Evolutionary conservation across 2,329 filamentous ascomycete species (phyloP), one percentile per base, ranked within the genome.

Genomic region (Hirsutella thompsonii): DNA sequence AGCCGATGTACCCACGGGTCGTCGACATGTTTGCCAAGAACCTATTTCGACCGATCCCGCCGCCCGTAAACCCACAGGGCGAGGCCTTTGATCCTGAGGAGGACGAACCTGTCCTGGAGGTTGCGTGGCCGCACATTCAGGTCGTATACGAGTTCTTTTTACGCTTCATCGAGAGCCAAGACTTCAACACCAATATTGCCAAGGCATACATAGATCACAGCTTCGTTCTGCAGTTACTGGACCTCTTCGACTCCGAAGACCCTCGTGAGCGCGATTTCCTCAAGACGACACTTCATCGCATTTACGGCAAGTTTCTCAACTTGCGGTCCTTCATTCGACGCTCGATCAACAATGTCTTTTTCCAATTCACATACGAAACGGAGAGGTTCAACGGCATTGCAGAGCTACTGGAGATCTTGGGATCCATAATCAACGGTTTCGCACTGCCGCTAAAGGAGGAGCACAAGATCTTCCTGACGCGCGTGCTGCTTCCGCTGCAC

Each of bases 11-110:
- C 55, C 92, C 92, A 29, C 82, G 87, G 46, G 92, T 98, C 20
- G 92, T 98, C 28, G 90, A 96, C 52, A 98, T 98, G 92, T 98
- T 98, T 61, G 83, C 85, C 59, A 98, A 96, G 74, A 98, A 98
- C 59, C 68, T 98, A 36, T 98, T 98, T 69, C 81, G 92, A 47
- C 92, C 92, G 2, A 95, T 98, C 46, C 92, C 92, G 33, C 92
- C 92, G 4, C 92, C 92, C 8, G 87, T 96, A 68, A 96, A 95
- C 54, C 92, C 92, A 3, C 92, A 96, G 64, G 92, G 92, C 45
- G 92, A 98, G 61, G 92, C 92, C 1, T 98, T 96, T 56, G 92
- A 98, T 57, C 92, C 92, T 1, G 92, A 98, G 63, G 92, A 98
- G 67, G 92, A 98, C 52, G 92, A 98, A 60, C 92, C 92, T 1